Evolutionary conservation across 1,284 basidiomycete genomes (phyloP), one percentile per base, ranked within the genome.

Genomic region (Xerocomus amazonicus): DNA sequence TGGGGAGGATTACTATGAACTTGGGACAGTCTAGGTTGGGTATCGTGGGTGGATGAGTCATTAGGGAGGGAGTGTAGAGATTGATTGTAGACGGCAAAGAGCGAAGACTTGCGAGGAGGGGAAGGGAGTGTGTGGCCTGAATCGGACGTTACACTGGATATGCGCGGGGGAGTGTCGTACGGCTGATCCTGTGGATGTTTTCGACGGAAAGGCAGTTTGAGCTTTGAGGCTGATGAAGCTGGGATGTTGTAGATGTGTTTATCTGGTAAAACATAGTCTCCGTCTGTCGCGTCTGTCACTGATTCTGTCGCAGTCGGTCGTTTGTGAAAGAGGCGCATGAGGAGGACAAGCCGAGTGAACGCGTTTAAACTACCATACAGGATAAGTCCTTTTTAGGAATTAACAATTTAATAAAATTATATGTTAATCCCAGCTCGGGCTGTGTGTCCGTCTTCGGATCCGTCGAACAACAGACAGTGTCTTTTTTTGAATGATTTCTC

Each of bases 21-120:
- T 23, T 26, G 19, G 19, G 37, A 26, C 14, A 13, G 50, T 43
- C 56, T 64, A 51, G 52, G 27, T 60, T 57, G 42, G 62, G 59
- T 48, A 68, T 61, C 45, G 59, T 61, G 43, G 56, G 48, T 42
- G 29, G 58, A 47, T 23, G 59, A 38, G 3, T 74, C 67, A 13
- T 69, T 68, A 10, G 83, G 83, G 37, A 86, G 72, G 26, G 84
- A 86, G 56, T 76, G 76, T 32, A 81, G 80, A 16, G 83, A 86
- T 47, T 74, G 71, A 12, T 65, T 73, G 55, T 80, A 75, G 6
- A 73, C 70, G 10, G 72, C 73, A 60, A 85, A 83, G 43, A 83
- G 72, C 40, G 79, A 73, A 3, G 78, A 77, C 57, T 76, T 77
- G 23, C 75, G 74, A 1, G 82, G 83, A 3, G 83, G 81, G 3